A percentile compares a stretch with the other conserved stretches of the same genome.
These are phyloP conservation scores for Sarocladium oryzae DNA, from an alignment of 2,329 filamentous ascomycete genomes.

Conservation along the genomic window DNA sequence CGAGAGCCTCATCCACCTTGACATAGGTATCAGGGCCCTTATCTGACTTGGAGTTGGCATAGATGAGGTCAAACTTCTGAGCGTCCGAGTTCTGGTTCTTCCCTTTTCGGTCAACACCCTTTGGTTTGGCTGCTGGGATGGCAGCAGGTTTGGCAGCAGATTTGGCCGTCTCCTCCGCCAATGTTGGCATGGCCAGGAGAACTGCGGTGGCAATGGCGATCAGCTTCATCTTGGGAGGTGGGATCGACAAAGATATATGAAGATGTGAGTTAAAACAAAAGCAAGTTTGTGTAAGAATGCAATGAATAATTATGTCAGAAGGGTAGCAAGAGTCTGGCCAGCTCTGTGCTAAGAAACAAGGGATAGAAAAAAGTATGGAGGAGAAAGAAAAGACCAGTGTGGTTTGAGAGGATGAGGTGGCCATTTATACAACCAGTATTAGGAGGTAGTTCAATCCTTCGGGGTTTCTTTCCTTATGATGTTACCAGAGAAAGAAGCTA, in stretches of 20 bases:
- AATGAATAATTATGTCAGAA: constrained; percentile 2
- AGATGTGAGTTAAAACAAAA: neutral
- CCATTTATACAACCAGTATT: neutral
- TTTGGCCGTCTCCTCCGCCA: constrained; percentile 7
- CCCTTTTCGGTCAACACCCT: no score
- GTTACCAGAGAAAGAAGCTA: neutral
- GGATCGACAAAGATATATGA: no score
- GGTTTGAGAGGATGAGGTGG: neutral
- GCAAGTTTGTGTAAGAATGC: constrained; percentile 6
- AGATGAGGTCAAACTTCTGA: neutral
- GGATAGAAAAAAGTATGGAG: neutral
- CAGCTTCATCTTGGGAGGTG: constrained; percentile 17
- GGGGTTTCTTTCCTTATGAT: neutral
- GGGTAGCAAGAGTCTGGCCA: constrained; percentile 1
- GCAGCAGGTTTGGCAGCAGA: no score
- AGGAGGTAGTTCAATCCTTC: neutral
- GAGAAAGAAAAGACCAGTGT: neutral
- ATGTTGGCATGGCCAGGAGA: constrained; percentile 16
- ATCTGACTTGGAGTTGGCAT: neutral
- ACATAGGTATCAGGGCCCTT: neutral
- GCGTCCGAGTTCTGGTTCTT: no score
- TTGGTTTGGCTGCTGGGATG: constrained; percentile 9
- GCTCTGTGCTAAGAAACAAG: neutral
- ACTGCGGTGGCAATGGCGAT: constrained; percentile 15
- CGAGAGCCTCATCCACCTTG: neutral